Evolutionary conservation across 1,139 yeast species (phyloP).

Genomic region (Petasospora fabianii): DNA sequence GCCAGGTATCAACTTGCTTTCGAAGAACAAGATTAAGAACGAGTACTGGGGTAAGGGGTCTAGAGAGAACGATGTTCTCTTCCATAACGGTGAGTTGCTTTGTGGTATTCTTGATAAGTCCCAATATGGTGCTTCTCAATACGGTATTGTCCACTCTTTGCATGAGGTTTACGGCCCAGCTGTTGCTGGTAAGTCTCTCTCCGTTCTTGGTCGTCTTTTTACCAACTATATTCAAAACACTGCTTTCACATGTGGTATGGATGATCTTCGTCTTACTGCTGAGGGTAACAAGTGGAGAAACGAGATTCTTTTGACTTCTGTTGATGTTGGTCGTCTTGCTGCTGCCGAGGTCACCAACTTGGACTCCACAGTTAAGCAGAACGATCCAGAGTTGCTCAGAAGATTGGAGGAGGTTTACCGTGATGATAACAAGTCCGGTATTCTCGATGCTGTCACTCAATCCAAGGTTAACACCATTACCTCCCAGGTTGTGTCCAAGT

Average conservation of each 20-base stretch:
- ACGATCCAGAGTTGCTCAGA: slow-evolving; percentile 75
- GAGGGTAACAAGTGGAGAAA: slow-evolving; percentile 91
- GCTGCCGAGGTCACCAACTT: slow-evolving; percentile 94
- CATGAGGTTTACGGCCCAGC: slow-evolving; percentile 94
- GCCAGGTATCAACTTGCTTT: slow-evolving; percentile 84
- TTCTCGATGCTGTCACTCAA: slow-evolving; percentile 93
- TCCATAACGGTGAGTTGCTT: slow-evolving; percentile 81
- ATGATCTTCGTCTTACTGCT: slow-evolving; percentile 85
- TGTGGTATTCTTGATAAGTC: slow-evolving; percentile 96
- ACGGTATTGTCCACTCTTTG: slow-evolving; percentile 93
- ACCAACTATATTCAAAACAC: slow-evolving; percentile 90
- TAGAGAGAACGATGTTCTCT: slow-evolving; percentile 78
- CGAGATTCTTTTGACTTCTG: slow-evolving; percentile 72
- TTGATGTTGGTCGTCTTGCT: slow-evolving; percentile 83
- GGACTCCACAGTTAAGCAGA: slow-evolving; percentile 47
- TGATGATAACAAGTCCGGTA: slow-evolving; percentile 88
- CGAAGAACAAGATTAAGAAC: slow-evolving; percentile 86
- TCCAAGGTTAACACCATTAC: slow-evolving; percentile 90
- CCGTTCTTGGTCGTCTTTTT: slow-evolving; percentile 89
- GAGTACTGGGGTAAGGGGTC: slow-evolving; percentile 93
- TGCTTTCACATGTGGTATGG: slow-evolving; percentile 99
- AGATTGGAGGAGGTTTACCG: slow-evolving; percentile 93
- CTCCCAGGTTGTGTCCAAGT: slow-evolving; percentile 85
- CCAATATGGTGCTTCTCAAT: slow-evolving; percentile 97
- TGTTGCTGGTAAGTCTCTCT: slow-evolving; percentile 83